Base-by-base conservation (phyloP, 2,329 filamentous ascomycete species). In the Sordariomycetes sp. region DNA sequence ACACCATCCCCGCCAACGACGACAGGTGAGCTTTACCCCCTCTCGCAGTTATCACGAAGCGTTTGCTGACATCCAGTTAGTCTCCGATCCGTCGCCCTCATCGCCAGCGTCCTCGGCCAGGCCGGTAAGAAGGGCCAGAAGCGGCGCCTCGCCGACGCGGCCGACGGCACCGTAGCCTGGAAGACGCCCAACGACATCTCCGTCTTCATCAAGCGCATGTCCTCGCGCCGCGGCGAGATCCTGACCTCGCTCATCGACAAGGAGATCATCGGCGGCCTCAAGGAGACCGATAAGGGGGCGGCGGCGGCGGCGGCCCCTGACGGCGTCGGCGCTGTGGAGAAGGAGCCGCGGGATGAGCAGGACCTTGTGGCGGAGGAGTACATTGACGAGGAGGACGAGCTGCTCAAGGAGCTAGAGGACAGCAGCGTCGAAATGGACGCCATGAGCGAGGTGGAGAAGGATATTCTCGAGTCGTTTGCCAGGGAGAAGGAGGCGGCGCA, bases 1-100 rank as follows among this genome's bases (percentile, higher is more conserved):
- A 99, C 68, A 88, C 89, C 15, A 96, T 99, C 63, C 94, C 94
- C 1, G 90, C 90, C 55, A 99, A 99, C 69, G 94, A 99, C 67
- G 94, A 99, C 77, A 90, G 86, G 86, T 89, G 69, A 66, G 77
- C 68, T 32, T 52, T 42, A 5, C 17, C 52, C 17, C n/a, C 8
- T 22, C n/a, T 24, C 42, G 20, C 17, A 4, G 42, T 10, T 20
- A n/a, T 12, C 3, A 10, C 22, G n/a, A 3, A 3, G 12, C 17
- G 10, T 2, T 25, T 24, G 12, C 12, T 22, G 10, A 28, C 57
- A 1, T 22, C 15, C 10, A 13, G 55, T 58, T 60, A 95, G 90
- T 81, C 72, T 96, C 63, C 86, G 94, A 60, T 85, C 86, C 62
- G 80, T 90, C 54, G 82, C 86, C 63, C 78, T 96, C 60, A 89